These are phyloP conservation scores for Botrytis deweyae DNA, from an alignment of 2,329 filamentous ascomycete species.

Conservation along the genomic window DNA sequence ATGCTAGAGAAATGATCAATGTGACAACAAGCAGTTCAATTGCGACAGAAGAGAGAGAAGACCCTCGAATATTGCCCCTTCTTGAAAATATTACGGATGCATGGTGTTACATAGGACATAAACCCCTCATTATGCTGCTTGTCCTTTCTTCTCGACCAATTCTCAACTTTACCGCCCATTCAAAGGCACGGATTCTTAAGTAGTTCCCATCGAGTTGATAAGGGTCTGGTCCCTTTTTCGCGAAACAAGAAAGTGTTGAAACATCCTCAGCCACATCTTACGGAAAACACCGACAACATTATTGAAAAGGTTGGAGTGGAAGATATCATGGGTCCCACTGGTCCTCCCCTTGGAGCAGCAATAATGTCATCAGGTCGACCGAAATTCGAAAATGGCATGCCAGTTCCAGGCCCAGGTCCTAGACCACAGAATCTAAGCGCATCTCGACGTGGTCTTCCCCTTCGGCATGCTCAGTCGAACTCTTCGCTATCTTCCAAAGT, in stretches of 20 bases:
- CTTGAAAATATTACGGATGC: conserved; percentile 2
- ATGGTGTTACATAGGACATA: conserved; percentile 16
- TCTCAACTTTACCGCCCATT: conserved; percentile 10
- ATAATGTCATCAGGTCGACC: conserved; percentile 42
- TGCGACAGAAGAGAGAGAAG: conserved; percentile 6
- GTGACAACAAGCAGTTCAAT: conserved; percentile 18
- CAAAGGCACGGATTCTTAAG: conserved; percentile 12
- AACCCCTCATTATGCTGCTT: conserved; percentile 18
- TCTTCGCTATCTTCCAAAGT: conserved; percentile 49
- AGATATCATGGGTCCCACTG: conserved; percentile 34
- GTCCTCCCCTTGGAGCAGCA: conserved; percentile 39
- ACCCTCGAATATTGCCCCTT: conserved; percentile 12
- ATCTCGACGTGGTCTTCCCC: conserved; percentile 28
- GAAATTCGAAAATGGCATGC: conserved; percentile 43
- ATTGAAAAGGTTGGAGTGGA: conserved; percentile 4
- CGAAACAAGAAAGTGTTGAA: conserved; percentile 20
- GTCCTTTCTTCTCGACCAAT: conserved; percentile 7
- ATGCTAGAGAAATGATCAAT: conserved; percentile 14
- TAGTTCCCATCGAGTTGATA: conserved; percentile 16
- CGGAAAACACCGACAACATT: conserved; percentile 12
- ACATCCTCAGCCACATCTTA: conserved; percentile 17
- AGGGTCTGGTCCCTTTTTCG: conserved; percentile 22
- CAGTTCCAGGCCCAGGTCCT: conserved; percentile 40
- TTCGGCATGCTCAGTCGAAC: conserved; percentile 47
- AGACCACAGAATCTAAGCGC: conserved; percentile 44